Evolutionary conservation across 2,329 filamentous ascomycete genomes (phyloP).

Genomic region (Cytospora piceicola): DNA sequence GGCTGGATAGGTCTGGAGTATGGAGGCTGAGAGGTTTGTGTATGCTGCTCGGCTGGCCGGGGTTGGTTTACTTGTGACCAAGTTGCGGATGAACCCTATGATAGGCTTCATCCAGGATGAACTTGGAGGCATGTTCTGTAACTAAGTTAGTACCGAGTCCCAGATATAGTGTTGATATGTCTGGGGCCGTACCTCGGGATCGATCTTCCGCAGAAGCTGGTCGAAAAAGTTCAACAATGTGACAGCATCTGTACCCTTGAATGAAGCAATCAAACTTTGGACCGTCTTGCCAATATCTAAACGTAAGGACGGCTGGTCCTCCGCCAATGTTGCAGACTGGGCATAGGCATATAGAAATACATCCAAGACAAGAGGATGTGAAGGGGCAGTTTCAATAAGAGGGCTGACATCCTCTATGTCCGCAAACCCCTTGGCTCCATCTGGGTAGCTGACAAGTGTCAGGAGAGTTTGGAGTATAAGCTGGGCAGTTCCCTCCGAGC

Average conservation of each 20-base stretch:
- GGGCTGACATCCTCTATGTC: constrained; percentile 55
- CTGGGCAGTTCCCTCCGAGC: constrained; percentile 55
- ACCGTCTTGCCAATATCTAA: constrained; percentile 53
- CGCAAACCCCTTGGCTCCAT: constrained; percentile 55
- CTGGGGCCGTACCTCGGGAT: constrained; percentile 48
- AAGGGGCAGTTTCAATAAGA: constrained; percentile 60
- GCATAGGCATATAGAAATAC: constrained; percentile 62
- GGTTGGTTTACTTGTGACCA: constrained; percentile 60
- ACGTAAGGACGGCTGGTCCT: constrained; percentile 40
- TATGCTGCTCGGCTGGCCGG: constrained; percentile 60
- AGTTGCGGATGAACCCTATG: constrained; percentile 52
- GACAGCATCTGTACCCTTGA: constrained; percentile 62
- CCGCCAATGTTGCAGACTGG: constrained; percentile 45
- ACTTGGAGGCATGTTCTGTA: constrained; percentile 51
- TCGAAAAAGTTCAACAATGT: constrained; percentile 63
- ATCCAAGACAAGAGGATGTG: constrained; percentile 57
- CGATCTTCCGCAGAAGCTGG: constrained; percentile 53
- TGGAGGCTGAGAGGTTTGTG: constrained; percentile 59
- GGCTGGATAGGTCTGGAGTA: constrained; percentile 59
- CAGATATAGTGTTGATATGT: neutral
- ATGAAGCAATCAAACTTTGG: constrained; percentile 54
- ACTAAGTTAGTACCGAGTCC: constrained; percentile 17
- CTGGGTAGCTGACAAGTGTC: constrained; percentile 55
- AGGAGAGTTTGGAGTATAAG: constrained; percentile 62
- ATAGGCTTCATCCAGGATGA: constrained; percentile 59